Conservation (phyloP, 352 stramenopile genomes). For the Pythium scleroteichum region DNA sequence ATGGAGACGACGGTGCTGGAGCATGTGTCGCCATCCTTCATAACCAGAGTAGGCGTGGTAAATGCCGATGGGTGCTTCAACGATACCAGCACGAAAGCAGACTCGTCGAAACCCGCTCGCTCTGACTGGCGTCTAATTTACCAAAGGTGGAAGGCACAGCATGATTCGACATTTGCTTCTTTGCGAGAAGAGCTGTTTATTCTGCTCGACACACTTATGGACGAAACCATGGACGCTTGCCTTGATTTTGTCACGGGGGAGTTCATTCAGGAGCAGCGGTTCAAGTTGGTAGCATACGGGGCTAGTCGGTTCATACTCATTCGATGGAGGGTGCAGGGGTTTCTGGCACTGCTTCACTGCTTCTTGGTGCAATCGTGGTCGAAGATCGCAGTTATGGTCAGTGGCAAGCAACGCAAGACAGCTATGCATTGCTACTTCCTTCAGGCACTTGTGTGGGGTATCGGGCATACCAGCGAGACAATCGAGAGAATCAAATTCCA, state of each 20-base stretch:
- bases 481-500: conserved; percentile 66
- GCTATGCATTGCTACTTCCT: conserved; percentile 67
- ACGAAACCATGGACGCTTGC: conserved; percentile 42
- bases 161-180: conserved; percentile 30
- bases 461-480: conserved; percentile 48
- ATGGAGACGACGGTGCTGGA: conserved; percentile 55
- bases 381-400: conserved; percentile 58
- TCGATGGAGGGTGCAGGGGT: conserved; percentile 26
- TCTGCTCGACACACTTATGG: conserved; percentile 41
- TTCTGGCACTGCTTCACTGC: conserved; percentile 52
- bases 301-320: conserved; percentile 1
- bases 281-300: background rate
- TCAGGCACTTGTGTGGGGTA: conserved; percentile 71
- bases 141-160: conserved; percentile 42
- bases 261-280: conserved; percentile 32
- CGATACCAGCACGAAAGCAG: background rate
- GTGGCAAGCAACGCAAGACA: conserved; percentile 59
- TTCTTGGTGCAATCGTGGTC: conserved; percentile 49
- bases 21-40: conserved; percentile 52
- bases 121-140: conserved; percentile 37
- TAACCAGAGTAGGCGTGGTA: conserved; percentile 47
- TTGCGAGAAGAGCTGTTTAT: conserved; percentile 40
- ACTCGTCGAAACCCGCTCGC: background rate
- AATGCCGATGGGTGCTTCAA: conserved; percentile 26
- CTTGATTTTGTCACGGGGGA: conserved; percentile 45